Conservation (phyloP, 73 alveolate genomes). For the Uronychia binucleata region DNA sequence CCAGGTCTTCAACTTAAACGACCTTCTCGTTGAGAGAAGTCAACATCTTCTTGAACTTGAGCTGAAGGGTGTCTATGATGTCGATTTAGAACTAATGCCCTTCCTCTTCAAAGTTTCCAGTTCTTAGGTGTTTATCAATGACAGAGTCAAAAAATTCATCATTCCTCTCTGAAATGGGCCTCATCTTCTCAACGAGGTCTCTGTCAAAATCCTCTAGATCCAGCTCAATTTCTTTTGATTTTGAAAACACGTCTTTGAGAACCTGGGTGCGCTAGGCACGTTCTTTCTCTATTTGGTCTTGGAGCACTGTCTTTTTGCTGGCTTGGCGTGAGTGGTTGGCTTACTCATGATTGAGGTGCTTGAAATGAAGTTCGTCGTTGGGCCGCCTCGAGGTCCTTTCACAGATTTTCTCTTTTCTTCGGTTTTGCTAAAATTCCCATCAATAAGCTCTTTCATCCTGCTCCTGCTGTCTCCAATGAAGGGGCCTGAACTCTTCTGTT, state of each 20-base stretch:
- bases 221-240: background rate
- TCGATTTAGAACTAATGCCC: background rate
- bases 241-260: background rate
- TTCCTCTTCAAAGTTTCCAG: background rate
- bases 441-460: too few relatives aligned
- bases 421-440: too few relatives aligned
- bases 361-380: too few relatives aligned
- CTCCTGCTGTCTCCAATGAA: too few relatives aligned
- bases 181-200: background rate
- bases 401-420: too few relatives aligned
- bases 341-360: too few relatives aligned
- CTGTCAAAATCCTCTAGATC: conserved; percentile 12
- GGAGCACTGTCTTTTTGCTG: too few relatives aligned
- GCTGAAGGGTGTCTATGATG: background rate
- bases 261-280: background rate
- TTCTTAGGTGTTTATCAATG: background rate
- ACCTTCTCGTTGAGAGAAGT: background rate
- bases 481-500: too few relatives aligned
- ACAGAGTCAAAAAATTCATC: conserved; percentile 7
- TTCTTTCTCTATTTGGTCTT: too few relatives aligned
- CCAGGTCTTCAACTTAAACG: background rate
- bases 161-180: background rate
- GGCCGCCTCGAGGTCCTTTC: too few relatives aligned
- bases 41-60: background rate
- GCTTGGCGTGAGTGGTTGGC: too few relatives aligned